A percentile compares a stretch with the other conserved stretches of the same genome.
Evolutionary conservation across 371 early-diverging fungal species (phyloP).

Genomic region (Nematocida sp.): DNA sequence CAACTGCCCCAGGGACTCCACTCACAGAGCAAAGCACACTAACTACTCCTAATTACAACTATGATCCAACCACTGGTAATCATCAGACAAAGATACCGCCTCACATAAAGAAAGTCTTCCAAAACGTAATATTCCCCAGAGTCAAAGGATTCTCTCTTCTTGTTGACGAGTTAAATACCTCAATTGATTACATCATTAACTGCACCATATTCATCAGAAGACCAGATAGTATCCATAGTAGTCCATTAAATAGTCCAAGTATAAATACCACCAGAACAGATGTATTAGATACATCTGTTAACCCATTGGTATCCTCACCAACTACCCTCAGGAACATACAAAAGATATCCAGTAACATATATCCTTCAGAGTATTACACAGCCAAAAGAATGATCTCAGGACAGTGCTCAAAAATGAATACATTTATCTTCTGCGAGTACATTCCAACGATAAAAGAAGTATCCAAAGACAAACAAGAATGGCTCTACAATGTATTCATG

Average conservation of each 20-base stretch:
- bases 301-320: no score
- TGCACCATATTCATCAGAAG: slow-evolving; percentile 53
- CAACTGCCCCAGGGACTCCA: no score
- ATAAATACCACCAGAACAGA: no score
- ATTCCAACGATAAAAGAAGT: slow-evolving; percentile 6
- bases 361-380: slow-evolving; percentile 49
- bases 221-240: no score
- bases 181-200: slow-evolving; percentile 56
- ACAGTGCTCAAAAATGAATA: slow-evolving; percentile 15
- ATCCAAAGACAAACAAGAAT: slow-evolving; percentile 13
- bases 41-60: no score
- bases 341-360: no score
- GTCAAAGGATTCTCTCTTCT: slow-evolving; percentile 58
- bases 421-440: slow-evolving; percentile 48
- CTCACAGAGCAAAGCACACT: no score
- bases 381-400: slow-evolving; percentile 40
- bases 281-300: no score
- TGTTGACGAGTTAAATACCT: slow-evolving; percentile 23
- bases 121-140: slow-evolving; percentile 58
- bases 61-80: no score
- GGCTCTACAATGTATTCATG: slow-evolving; percentile 50
- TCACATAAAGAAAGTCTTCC: slow-evolving; percentile 3
- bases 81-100: neutral
- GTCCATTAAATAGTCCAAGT: no score
- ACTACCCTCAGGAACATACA: no score